Conservation (phyloP, 139 green algal genomes). For the Chlamydomonas sphaeroides region DNA sequence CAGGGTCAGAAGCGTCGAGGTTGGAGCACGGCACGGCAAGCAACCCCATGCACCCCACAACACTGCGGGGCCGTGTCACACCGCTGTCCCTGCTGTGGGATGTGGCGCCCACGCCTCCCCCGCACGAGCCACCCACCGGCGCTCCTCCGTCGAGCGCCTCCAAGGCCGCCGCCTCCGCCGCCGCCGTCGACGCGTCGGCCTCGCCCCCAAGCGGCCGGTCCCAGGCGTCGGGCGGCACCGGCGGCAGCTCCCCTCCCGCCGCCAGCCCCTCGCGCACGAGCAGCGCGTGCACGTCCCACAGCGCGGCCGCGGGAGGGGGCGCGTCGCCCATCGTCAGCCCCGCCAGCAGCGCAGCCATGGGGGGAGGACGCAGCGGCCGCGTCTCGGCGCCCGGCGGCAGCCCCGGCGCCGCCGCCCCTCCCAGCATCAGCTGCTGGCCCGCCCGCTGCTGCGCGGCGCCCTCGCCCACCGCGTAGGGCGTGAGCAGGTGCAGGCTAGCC, state of each 20-base stretch:
- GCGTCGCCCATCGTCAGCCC: too few species aligned
- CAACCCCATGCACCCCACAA: too few species aligned
- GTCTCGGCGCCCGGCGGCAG: neutral
- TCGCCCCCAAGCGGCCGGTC: neutral
- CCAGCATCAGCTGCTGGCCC: too few species aligned
- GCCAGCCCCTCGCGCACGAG: neutral
- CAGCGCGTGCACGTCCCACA: constrained; percentile 35
- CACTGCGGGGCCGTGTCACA: too few species aligned
- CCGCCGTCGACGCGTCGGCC: neutral
- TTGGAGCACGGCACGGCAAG: too few species aligned
- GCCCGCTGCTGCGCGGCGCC: too few species aligned
- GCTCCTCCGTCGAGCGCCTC: too few species aligned
- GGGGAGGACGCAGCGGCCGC: neutral
- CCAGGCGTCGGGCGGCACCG: neutral
- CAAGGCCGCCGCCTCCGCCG: constrained; percentile 24
- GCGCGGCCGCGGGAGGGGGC: neutral
- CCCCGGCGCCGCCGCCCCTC: neutral
- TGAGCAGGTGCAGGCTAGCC: constrained; percentile 16
- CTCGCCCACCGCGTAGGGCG: neutral
- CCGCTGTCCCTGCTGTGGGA: too few species aligned
- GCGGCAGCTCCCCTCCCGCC: constrained; percentile 2
- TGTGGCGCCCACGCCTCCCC: too few species aligned
- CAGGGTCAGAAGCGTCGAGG: too few species aligned
- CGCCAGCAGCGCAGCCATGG: too few species aligned
- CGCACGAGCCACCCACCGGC: too few species aligned